Base-by-base conservation (phyloP, 2,329 filamentous ascomycete species). In the Aspergillus sp. region DNA sequence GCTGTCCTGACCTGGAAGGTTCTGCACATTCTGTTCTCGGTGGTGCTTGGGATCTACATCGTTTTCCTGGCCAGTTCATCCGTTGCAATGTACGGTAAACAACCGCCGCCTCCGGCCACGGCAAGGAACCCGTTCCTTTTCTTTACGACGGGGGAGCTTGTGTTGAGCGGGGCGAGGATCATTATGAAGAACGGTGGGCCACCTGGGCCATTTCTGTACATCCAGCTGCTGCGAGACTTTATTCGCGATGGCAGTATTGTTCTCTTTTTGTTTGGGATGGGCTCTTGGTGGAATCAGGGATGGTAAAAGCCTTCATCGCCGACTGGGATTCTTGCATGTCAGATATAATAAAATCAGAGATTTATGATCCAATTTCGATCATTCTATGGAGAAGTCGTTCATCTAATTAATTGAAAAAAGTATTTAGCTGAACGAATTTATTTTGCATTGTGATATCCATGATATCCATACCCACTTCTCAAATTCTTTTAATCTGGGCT, bases 11-110 rank as follows among this genome's bases (percentile, higher is more conserved):
- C 83, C 9, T 87, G 85, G 85, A 81, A 83, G 52, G 69, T 84
- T 20, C 68, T 86, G 9, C 85, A 88, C 65, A 78, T 81, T 5
- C 45, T 86, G 15, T 85, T 87, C 67, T 80, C 84, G 4, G 68
- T 86, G n/a, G 66, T 71, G 2, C 74, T 86, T 20, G 84, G 81
- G 1, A 63, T 81, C 41, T 88, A 87, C 69, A 76, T 78, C 38
- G 60, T 78, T 0, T 67, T 75, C 26, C 57, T 73, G 15, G 64
- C 78, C 39, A 64, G 70, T 26, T 59, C 67, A 34, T 74, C 77
- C 15, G 69, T 76, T 42, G 62, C 68, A 30, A 66, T 68, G 45
- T 79, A 72, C 53, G 76, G 76, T 12, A 69, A 64, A 55, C 68
- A 69, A 34, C 76, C 76, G 18, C 77, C 77, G 3, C 74, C 76